phyloP scores from a whole-genome alignment of 2,329 filamentous ascomycete species.

The Colletotrichum cuscutae region DNA sequence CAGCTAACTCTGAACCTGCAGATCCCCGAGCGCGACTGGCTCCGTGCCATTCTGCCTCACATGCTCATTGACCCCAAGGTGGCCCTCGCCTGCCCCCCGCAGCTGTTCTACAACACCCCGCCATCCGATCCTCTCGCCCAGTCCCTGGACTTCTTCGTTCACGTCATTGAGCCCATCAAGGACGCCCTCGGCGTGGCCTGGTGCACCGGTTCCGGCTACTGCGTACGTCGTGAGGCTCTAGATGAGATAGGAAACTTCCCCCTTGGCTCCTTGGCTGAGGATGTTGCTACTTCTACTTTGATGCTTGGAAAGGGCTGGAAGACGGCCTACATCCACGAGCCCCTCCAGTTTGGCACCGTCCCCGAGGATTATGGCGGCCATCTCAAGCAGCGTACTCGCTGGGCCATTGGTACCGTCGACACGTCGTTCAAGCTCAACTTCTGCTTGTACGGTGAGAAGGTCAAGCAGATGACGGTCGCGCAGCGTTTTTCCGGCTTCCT shows the following conservation, averaged over 20 bases:
- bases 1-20: constrained; percentile 34
- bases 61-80: constrained; percentile 66
- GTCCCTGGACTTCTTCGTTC: constrained; percentile 68
- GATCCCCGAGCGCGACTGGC: constrained; percentile 71
- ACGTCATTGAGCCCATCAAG: constrained; percentile 62
- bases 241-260: constrained; percentile 72
- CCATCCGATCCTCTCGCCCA: constrained; percentile 67
- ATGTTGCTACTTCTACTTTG: constrained; percentile 67
- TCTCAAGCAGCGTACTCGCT: constrained; percentile 66
- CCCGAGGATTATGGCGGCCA: constrained; percentile 66
- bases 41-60: constrained; percentile 69
- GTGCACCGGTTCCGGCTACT: constrained; percentile 73
- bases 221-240: constrained; percentile 67
- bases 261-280: constrained; percentile 68
- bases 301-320: constrained; percentile 71
- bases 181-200: constrained; percentile 66
- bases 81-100: constrained; percentile 68
- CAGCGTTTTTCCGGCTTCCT: constrained; percentile 70
- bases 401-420: constrained; percentile 67
- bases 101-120: constrained; percentile 73
- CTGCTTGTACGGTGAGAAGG: constrained; percentile 64
- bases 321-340: constrained; percentile 69
- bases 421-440: constrained; percentile 70
- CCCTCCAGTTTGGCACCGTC: constrained; percentile 69
- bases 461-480: constrained; percentile 63